Percentiles rank a stretch among this genome's conserved stretches.
Evolutionary conservation across 2,329 filamentous ascomycete species (phyloP).

Genomic region (Colletotrichum melonis): DNA sequence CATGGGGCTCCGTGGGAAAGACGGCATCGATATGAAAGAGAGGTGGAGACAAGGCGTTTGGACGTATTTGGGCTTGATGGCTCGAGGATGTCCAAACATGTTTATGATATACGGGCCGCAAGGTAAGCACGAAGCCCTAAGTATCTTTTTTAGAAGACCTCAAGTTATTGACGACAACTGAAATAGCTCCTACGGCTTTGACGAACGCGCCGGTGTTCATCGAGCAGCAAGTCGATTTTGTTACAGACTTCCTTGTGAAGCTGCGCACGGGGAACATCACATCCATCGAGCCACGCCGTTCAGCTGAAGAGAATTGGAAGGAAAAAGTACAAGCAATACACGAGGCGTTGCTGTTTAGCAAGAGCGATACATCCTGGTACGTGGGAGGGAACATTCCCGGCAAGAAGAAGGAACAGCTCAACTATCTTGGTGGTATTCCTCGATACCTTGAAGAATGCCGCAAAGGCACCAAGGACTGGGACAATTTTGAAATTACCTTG

Average conservation of each 20-base stretch:
- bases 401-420: slow-evolving; percentile 37
- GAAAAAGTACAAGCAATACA: slow-evolving; percentile 27
- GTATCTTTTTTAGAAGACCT: not conserved
- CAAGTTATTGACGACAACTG: not conserved
- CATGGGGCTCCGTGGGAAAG: slow-evolving; percentile 44
- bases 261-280: slow-evolving; percentile 25
- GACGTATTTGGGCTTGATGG: slow-evolving; percentile 42
- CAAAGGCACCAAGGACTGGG: slow-evolving; percentile 18
- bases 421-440: slow-evolving; percentile 35
- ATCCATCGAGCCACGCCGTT: slow-evolving; percentile 33
- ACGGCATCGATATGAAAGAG: slow-evolving; percentile 44
- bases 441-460: slow-evolving; percentile 33
- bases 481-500: slow-evolving; percentile 4
- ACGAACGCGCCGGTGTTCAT: slow-evolving; percentile 36
- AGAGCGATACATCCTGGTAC: slow-evolving; percentile 39
- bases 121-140: slow-evolving; percentile 15
- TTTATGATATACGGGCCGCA: slow-evolving; percentile 42
- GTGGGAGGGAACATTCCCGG: slow-evolving; percentile 40
- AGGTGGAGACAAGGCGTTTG: slow-evolving; percentile 45
- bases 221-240: slow-evolving; percentile 36
- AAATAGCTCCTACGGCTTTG: slow-evolving; percentile 36
- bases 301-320: slow-evolving; percentile 35
- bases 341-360: slow-evolving; percentile 35
- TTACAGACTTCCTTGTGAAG: slow-evolving; percentile 27
- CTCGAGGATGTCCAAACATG: slow-evolving; percentile 37